These are phyloP conservation scores for Neurospora cerealis DNA, from an alignment of 495 filamentous ascomycete species.

Conservation along the genomic window DNA sequence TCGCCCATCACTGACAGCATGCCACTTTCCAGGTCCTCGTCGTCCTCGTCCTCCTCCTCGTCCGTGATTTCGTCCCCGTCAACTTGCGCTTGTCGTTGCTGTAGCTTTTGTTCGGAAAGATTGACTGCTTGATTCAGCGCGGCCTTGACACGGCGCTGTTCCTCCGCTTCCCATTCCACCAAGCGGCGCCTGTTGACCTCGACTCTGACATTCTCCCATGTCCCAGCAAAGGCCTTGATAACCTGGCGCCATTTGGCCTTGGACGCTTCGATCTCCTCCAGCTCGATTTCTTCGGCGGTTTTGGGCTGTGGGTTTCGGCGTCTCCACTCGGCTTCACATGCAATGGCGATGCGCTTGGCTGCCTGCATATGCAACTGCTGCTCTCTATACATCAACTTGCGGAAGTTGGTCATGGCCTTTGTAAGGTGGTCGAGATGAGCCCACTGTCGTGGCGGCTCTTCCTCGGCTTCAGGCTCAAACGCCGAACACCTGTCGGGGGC, in stretches of 20 bases:
- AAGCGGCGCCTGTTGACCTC: slow-evolving; percentile 66
- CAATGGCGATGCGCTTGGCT: slow-evolving; percentile 58
- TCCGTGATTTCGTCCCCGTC: slow-evolving; percentile 34
- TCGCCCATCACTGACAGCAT: slow-evolving; percentile 40
- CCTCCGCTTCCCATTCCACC: slow-evolving; percentile 73
- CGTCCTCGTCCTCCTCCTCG: slow-evolving; percentile 37
- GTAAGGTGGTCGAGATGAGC: slow-evolving; percentile 78
- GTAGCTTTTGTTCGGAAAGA: slow-evolving; percentile 49
- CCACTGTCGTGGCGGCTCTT: slow-evolving; percentile 67
- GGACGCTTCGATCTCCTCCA: slow-evolving; percentile 42
- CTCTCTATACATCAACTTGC: slow-evolving; percentile 66
- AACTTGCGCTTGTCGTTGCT: slow-evolving; percentile 36
- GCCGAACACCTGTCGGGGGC: slow-evolving; percentile 60
- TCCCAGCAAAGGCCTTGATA: slow-evolving; percentile 56
- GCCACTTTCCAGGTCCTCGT: slow-evolving; percentile 42
- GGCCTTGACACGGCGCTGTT: slow-evolving; percentile 70
- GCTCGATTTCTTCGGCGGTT: slow-evolving; percentile 56
- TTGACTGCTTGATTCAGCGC: slow-evolving; percentile 77
- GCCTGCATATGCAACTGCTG: slow-evolving; percentile 55
- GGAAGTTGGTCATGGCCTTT: slow-evolving; percentile 70
- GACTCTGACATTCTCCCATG: slow-evolving; percentile 67
- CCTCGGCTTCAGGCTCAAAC: slow-evolving; percentile 66
- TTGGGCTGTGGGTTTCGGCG: slow-evolving; percentile 60
- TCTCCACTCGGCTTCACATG: slow-evolving; percentile 51
- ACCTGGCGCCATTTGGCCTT: slow-evolving; percentile 54